Evolutionary conservation across 805 yeast genomes (phyloP), one percentile per base, ranked within the genome.

Genomic region (Candida xyloterini): DNA sequence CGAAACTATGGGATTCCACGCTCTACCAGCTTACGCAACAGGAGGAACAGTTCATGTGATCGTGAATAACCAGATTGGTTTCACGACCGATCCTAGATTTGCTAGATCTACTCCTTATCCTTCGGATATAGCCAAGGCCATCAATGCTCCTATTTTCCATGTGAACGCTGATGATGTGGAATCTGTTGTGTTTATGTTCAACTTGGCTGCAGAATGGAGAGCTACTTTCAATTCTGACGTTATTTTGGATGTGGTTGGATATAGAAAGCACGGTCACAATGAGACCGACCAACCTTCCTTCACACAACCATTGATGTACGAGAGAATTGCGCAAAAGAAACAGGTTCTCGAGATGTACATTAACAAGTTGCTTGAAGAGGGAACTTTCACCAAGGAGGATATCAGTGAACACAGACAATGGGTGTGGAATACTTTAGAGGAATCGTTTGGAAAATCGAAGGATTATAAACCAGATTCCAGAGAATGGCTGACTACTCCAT

Each of bases 251-350:
- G 82, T 93, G 60, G 96, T 93, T 60, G 96, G 99, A 66, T 93
- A 93, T 85, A 82, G 99, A 72, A 91, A 90, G 68, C 79, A 93
- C 65, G 99, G 99, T 65, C 99, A 93, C 76, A 93, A 93, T 67
- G 99, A 93, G 76, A 93, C 98, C 51, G 99, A 93, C 71, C 99
- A 93, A 74, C 99, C 99, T 44, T 74, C 95, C 25, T 93, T 93
- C 78, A 93, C 99, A 32, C 99, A 93, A 71, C 99, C 99, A 36
- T 71, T 89, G 59, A 93, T 93, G 99, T 93, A 93, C 76, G 71
- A 86, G 65, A 78, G 78, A 71, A 86, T 93, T 62, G 89, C 91
- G 40, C 75, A 85, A 65, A 91, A 90, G 83, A 78, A 81, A 64
- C 81, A 89, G 38, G 95, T 90, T 34, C 75, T 93, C 55, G 95